Conservation (phyloP, 2,329 filamentous ascomycete genomes). For the Epicoccum sorghinum region DNA sequence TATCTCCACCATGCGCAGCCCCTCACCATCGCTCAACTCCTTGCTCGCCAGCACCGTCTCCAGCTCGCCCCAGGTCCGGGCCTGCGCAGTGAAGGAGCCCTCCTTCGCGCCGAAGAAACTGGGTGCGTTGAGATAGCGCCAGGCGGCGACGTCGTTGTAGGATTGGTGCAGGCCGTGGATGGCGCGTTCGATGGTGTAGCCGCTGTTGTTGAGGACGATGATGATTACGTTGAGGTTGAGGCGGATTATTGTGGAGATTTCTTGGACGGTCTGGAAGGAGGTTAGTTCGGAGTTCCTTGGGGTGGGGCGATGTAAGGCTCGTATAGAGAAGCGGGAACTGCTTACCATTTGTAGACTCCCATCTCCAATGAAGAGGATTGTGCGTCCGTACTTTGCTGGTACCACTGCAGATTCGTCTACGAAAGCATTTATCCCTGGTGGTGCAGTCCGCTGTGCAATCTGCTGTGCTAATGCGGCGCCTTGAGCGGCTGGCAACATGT, state of each 20-base stretch:
- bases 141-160: constrained; percentile 33
- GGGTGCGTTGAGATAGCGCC: constrained; percentile 26
- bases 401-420: neutral
- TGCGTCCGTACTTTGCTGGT: constrained; percentile 25
- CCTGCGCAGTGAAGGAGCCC: constrained; percentile 29
- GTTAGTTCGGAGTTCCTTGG: too few relatives aligned
- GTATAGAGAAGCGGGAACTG: too few relatives aligned
- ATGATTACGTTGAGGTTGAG: constrained; percentile 42
- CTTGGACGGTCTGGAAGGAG: constrained; percentile 36
- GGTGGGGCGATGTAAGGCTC: too few relatives aligned
- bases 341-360: constrained; percentile 44
- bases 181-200: constrained; percentile 50
- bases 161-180: constrained; percentile 41
- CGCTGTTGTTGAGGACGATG: constrained; percentile 47
- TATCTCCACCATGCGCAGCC: constrained; percentile 52
- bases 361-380: constrained; percentile 45
- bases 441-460: constrained; percentile 1
- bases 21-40: constrained; percentile 46
- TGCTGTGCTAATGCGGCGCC: constrained; percentile 56
- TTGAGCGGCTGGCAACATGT: constrained; percentile 63
- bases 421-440: constrained; percentile 16
- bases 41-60: constrained; percentile 48
- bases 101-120: constrained; percentile 27
- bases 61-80: constrained; percentile 55
- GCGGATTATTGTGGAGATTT: constrained; percentile 47